Base-by-base conservation (phyloP, 2,329 filamentous ascomycete species). In the Cladorrhinum sp. region DNA sequence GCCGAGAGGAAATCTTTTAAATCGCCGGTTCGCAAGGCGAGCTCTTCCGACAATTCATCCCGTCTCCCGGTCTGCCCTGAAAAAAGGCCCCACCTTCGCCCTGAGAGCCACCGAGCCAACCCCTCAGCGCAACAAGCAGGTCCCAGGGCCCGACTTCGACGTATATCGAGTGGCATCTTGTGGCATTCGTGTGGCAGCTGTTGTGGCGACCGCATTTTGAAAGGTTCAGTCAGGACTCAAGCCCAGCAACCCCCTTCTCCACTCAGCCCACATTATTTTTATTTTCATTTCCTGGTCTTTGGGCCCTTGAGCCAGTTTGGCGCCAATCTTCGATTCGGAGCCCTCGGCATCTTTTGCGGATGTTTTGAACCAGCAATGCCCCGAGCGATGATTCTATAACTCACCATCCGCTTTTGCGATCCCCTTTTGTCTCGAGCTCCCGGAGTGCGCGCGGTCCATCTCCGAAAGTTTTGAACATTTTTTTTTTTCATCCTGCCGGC, bases 191-290 rank as follows among this genome's bases (percentile, higher is more conserved):
- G 23, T 52, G 45, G 20, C 62, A 61, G 51, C 60, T 61, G 55
- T 61, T 36, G 32, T 36, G 32, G 32, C 32, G 60, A 50, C 41
- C 60, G 25, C 56, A 18, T 54, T 50, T 24, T 13, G 23, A 45
- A 45, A 8, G 6, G n/a, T 45, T 45, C 29, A 55, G 52, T 56
- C 22, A 29, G 22, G 52, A 5, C 32, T 55, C 52, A 36, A 55
- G 27, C 53, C 41, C 51, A 59, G 25, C 45, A 3, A 36, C 25
- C 58, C 58, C 55, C 38, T 68, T 71, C 70, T 70, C 71, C 71
- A 73, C 71, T 70, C 71, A 72, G 63, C 66, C 67, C 65, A 70
- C 65, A 64, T 65, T 62, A 66, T 66, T 64, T 67, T 67, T 64
- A 56, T 66, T 63, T 62, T 55, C 54, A 60, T 65, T 58, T 59